Percentiles rank a stretch among this genome's conserved stretches.
Conservation (phyloP, 2,329 filamentous ascomycete species). For the Akanthomyces uredinophilus region DNA sequence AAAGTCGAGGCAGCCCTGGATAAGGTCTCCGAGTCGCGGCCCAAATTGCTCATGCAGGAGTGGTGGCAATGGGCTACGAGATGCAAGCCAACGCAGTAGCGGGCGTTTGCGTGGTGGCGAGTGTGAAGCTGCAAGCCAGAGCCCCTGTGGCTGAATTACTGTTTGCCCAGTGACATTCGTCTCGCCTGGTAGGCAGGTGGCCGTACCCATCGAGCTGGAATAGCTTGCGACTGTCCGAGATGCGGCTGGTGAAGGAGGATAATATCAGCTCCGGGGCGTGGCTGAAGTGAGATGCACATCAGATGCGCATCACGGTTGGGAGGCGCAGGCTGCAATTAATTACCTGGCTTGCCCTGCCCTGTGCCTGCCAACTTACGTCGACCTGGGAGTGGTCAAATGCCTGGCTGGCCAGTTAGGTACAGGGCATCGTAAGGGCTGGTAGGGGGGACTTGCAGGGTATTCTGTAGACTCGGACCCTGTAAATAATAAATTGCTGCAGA, state of each 20-base stretch:
- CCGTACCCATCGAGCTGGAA: background rate
- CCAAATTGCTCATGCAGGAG: background rate
- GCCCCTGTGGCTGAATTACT: conserved; percentile 5
- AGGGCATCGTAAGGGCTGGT: background rate
- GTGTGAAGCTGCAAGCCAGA: background rate
- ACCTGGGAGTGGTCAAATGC: background rate
- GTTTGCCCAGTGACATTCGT: background rate
- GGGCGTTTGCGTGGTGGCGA: background rate
- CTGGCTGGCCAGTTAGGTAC: background rate
- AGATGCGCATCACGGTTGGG: background rate
- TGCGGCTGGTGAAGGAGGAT: background rate
- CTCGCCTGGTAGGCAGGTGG: background rate
- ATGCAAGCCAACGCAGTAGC: background rate
- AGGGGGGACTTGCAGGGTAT: background rate
- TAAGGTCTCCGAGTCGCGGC: too few species aligned
- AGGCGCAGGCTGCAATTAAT: background rate
- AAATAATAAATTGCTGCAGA: too few species aligned
- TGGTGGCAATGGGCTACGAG: background rate
- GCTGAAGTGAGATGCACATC: conserved; percentile 12
- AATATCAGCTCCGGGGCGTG: conserved; percentile 1
- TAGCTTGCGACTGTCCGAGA: background rate
- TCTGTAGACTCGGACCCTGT: background rate
- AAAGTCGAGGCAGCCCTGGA: background rate
- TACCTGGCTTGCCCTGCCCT: too few species aligned
- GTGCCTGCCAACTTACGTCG: too few species aligned